Conservation (phyloP, 2,329 filamentous ascomycete species). For the Cryphonectria radicalis region DNA sequence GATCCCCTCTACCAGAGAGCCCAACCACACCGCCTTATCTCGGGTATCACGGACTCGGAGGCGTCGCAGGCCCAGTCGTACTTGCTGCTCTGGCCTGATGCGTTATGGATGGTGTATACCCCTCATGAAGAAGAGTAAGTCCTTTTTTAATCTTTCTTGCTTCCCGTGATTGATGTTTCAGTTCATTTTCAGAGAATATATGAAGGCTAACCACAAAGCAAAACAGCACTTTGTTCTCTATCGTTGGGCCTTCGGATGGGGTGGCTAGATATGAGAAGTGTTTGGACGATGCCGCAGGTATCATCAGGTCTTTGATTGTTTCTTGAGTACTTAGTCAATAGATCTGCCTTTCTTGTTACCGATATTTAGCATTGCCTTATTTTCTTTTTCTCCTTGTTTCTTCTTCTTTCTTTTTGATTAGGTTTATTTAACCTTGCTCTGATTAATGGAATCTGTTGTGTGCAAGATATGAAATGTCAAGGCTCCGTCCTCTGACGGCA, state of each 20-base stretch:
- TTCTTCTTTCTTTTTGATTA: no score
- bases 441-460: background rate
- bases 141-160: background rate
- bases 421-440: background rate
- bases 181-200: no score
- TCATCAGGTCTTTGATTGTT: background rate
- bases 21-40: background rate
- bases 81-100: slow-evolving; percentile 7
- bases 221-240: background rate
- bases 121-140: background rate
- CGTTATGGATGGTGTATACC: slow-evolving; percentile 1
- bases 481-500: no score
- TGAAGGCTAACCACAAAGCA: background rate
- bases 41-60: slow-evolving; percentile 4
- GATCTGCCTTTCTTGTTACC: background rate
- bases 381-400: no score
- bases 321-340: background rate
- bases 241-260: background rate
- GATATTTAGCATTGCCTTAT: background rate
- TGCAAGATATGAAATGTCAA: background rate
- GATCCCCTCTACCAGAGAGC: slow-evolving; percentile 5
- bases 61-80: background rate
- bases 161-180: no score
- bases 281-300: background rate
- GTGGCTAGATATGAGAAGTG: background rate